These are phyloP conservation scores for Vicia sativa DNA, from an alignment of 306 rosid species.

Conservation along the genomic window DNA sequence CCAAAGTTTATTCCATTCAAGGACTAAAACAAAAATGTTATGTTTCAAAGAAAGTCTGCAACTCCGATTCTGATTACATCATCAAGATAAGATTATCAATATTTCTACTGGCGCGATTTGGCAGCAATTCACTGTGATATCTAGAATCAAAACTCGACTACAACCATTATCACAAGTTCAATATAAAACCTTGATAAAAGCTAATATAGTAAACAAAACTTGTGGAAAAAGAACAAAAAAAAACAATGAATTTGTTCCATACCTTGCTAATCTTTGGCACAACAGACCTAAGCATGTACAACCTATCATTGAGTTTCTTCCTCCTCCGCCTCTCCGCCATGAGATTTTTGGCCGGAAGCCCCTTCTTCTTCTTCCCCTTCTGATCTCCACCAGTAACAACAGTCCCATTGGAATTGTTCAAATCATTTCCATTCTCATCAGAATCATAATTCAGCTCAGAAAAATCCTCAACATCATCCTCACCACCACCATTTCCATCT, in stretches of 20 bases:
- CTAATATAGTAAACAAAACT: not conserved
- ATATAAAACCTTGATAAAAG: not conserved
- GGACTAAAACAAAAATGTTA: too few species aligned
- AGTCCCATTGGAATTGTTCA: slow-evolving; percentile 28
- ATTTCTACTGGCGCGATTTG: not conserved
- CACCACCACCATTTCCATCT: slow-evolving; percentile 36
- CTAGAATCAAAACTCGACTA: not conserved
- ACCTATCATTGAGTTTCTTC: slow-evolving; percentile 94
- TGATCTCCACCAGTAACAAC: slow-evolving; percentile 55
- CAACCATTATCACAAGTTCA: not conserved
- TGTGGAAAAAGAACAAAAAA: too few species aligned
- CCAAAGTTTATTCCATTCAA: too few species aligned
- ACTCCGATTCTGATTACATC: too few species aligned
- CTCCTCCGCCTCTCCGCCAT: slow-evolving; percentile 99
- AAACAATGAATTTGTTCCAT: slow-evolving; percentile 4
- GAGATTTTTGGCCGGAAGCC: slow-evolving; percentile 86
- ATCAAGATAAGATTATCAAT: not conserved
- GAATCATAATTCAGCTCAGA: slow-evolving; percentile 81
- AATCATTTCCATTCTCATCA: slow-evolving; percentile 52
- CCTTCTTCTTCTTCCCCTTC: slow-evolving; percentile 95
- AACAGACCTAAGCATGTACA: slow-evolving; percentile 96
- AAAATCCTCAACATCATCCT: slow-evolving; percentile 47
- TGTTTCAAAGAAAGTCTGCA: too few species aligned
- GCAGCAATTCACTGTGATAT: not conserved
- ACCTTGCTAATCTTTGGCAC: slow-evolving; percentile 99